A percentile compares a stretch with the other conserved stretches of the same genome.
Evolutionary conservation across 2,329 filamentous ascomycete genomes (phyloP).

Genomic region (Neofusicoccum cordaticola): DNA sequence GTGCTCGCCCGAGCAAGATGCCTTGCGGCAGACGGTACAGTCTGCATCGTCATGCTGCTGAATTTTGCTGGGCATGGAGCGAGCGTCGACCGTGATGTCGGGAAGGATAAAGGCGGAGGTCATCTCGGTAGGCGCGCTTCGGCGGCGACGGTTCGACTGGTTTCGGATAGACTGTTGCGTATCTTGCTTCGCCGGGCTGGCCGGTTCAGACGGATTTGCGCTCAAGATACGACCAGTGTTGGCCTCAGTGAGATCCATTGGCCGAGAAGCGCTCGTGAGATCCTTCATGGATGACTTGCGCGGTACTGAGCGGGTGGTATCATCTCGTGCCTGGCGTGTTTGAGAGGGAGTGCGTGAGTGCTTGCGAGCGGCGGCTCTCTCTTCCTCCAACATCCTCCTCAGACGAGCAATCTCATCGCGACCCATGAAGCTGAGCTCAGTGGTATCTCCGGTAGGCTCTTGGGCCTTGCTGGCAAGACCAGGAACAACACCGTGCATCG

Average conservation of each 20-base stretch:
- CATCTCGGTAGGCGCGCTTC: conserved; percentile 52
- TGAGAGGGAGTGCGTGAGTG: conserved; percentile 13
- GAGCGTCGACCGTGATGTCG: conserved; percentile 55
- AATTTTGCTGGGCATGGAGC: conserved; percentile 24
- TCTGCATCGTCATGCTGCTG: conserved; percentile 51
- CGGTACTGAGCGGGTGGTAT: conserved; percentile 35
- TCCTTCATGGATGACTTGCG: conserved; percentile 18
- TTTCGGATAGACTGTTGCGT: conserved; percentile 49
- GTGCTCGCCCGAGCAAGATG: conserved; percentile 29
- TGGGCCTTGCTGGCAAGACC: conserved; percentile 13
- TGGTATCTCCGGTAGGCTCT: conserved; percentile 35
- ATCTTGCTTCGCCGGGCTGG: conserved; percentile 29
- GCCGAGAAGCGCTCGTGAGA: conserved; percentile 14
- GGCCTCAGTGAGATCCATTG: conserved; percentile 16
- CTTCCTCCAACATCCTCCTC: conserved; percentile 55
- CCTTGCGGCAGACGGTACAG: conserved; percentile 57
- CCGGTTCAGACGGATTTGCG: neutral
- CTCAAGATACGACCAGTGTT: conserved; percentile 16
- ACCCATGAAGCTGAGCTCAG: conserved; percentile 55
- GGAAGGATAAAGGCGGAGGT: conserved; percentile 64
- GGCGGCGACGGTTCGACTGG: conserved; percentile 51
- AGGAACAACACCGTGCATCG: conserved; percentile 26
- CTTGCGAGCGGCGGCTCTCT: conserved; percentile 40
- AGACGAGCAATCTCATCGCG: conserved; percentile 52
- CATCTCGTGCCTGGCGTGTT: conserved; percentile 39